phyloP scores from a whole-genome alignment of 2,329 filamentous ascomycete species.

The Nothopassalora personata region DNA sequence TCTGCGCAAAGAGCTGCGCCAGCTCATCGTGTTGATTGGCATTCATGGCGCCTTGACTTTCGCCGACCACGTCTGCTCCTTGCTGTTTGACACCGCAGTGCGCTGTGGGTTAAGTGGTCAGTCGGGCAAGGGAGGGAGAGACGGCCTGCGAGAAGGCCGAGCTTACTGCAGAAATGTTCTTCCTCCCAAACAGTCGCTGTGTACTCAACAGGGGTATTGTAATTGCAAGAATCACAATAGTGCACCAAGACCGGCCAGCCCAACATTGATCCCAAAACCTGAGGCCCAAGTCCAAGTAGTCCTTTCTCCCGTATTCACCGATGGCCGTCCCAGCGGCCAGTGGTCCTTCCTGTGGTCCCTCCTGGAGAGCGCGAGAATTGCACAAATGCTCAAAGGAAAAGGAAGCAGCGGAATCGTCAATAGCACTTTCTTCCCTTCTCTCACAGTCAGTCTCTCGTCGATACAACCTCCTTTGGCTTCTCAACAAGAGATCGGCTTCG shows the following conservation, averaged over 20 bases:
- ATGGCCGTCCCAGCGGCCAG: conserved; percentile 1
- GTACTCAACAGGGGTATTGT: conserved; percentile 36
- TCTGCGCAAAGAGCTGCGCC: conserved; percentile 69
- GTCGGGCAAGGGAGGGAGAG: conserved; percentile 11
- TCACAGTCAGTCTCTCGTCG: conserved; percentile 16
- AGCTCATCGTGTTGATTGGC: conserved; percentile 72
- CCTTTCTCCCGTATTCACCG: background rate
- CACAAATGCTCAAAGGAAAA: conserved; percentile 13
- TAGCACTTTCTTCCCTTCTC: conserved; percentile 11
- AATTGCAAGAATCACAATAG: conserved; percentile 27
- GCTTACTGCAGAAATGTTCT: conserved; percentile 45
- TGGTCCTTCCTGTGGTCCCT: conserved; percentile 2
- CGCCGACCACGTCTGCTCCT: conserved; percentile 41
- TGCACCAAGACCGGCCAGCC: conserved; percentile 28
- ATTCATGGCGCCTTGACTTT: conserved; percentile 42
- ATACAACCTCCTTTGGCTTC: conserved; percentile 25
- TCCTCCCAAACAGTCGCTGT: conserved; percentile 41
- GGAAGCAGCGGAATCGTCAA: conserved; percentile 10
- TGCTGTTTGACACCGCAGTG: conserved; percentile 41
- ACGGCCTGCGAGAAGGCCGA: conserved; percentile 21
- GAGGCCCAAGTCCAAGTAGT: background rate
- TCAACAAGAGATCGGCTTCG: conserved; percentile 17
- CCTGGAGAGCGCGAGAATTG: background rate
- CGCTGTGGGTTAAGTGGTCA: conserved; percentile 14
- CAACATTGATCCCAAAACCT: conserved; percentile 14